Evolutionary conservation across 768 basidiomycete species (phyloP).

Genomic region (Trametes elegans): DNA sequence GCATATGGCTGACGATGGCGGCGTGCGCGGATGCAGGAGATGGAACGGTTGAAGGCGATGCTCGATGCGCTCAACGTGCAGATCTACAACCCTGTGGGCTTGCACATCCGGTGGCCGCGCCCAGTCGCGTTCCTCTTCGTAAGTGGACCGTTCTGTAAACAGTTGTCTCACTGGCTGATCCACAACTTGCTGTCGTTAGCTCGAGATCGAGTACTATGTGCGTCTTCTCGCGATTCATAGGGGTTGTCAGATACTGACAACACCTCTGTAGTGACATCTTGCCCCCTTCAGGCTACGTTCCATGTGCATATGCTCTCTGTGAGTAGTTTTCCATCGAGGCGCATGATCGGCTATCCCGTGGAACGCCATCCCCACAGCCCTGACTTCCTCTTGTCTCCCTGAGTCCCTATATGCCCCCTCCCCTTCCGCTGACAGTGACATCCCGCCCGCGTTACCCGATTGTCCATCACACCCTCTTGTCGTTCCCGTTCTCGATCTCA

Average conservation of each 20-base stretch:
- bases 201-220: constrained; percentile 95
- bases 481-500: not conserved
- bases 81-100: constrained; percentile 80
- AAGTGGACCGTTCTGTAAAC: constrained; percentile 39
- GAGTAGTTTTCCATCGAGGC: too few relatives aligned
- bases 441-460: not conserved
- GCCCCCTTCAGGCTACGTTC: not conserved
- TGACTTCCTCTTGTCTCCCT: not conserved
- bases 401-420: too few relatives aligned
- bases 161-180: too few relatives aligned
- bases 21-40: constrained; percentile 58
- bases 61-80: constrained; percentile 69
- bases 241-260: not conserved
- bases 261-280: not conserved
- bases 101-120: constrained; percentile 85
- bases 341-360: too few relatives aligned
- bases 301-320: too few relatives aligned
- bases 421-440: too few relatives aligned
- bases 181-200: constrained; percentile 55
- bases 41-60: constrained; percentile 58
- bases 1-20: not conserved
- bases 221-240: constrained; percentile 30
- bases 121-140: constrained; percentile 90
- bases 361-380: not conserved
- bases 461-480: not conserved